Base-by-base conservation (phyloP, 768 basidiomycete species). In the Mycena metata region DNA sequence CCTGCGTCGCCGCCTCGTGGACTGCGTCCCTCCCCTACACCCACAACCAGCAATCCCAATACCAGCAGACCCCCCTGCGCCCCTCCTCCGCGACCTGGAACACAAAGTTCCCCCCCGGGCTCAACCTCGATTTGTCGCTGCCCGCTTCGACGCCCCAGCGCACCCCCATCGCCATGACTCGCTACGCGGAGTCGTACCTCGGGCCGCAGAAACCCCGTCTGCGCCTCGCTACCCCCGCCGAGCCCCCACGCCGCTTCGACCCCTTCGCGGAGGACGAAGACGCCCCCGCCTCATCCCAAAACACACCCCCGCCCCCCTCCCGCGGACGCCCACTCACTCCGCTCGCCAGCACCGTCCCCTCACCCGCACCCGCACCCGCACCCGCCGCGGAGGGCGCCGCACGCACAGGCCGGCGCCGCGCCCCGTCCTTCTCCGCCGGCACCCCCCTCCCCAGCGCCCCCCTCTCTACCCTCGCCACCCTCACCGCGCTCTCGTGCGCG, bases 371-470 rank as follows among this genome's bases (percentile, higher is more conserved):
- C 54, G 2, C 59, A 12, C n/a, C 52, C n/a, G 5, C 36, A 39
- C 8, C 51, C 49, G 7, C 35, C 41, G 45, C 15, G 43, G 5
- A 21, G 39, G 39, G 39, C 36, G 36, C 7, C 3, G 39, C 5
- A 15, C 3, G 39, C 12, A 3, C 2, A 0, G 70, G 70, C 62
- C 58, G 70, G 45, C 61, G 66, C 39, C 62, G 70, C 39, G 51
- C 66, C 41, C 66, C 70, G 17, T 68, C 66, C 46, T 71, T 71
- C 66, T 65, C 63, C 58, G 70, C 70, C 17, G 70, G 70, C 61
- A 41, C 69, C 50, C 24, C 52, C 17, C 41, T 24, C 57, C n/a
- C 24, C 59, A 4, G 17, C 46, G 26, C 63, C 15, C 43, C 58
- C 42, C 61, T 56, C 24, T 26, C 51, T 35, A 10, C 41, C 7